phyloP scores from a whole-genome alignment of 2,329 filamentous ascomycete species.

The Lachnellula suecica region DNA sequence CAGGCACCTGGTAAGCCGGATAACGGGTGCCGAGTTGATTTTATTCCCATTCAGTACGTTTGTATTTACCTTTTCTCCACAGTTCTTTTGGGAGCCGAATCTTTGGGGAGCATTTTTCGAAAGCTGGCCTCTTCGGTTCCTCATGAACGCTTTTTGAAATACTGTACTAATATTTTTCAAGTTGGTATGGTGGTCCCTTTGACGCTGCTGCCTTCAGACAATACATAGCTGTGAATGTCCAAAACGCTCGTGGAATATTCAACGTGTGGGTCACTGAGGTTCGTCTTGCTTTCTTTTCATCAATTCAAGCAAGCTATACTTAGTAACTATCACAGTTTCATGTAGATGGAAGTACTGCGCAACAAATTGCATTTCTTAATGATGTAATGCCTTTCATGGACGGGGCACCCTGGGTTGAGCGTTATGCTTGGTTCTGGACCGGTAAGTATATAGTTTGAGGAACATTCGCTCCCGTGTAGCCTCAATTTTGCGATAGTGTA shows the following conservation, averaged over 20 bases:
- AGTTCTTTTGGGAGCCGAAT: constrained; percentile 22
- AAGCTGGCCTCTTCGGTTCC: too few relatives aligned
- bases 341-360: constrained; percentile 27
- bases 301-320: constrained; percentile 1
- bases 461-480: too few relatives aligned
- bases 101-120: constrained; percentile 40
- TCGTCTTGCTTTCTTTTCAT: constrained; percentile 7
- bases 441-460: too few relatives aligned
- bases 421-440: constrained; percentile 35
- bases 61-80: too few relatives aligned
- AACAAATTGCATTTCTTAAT: constrained; percentile 37
- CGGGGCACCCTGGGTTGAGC: constrained; percentile 34
- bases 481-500: too few relatives aligned
- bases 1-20: constrained; percentile 35
- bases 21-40: too few relatives aligned
- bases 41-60: too few relatives aligned
- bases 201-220: too few relatives aligned
- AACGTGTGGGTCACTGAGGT: constrained; percentile 20
- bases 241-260: background rate
- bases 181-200: too few relatives aligned
- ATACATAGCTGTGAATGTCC: too few relatives aligned
- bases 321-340: constrained; percentile 38
- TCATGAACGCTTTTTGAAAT: too few relatives aligned
- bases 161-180: too few relatives aligned
- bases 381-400: constrained; percentile 42